phyloP scores from a whole-genome alignment of 345 rosid species.

The Camelina hispida region DNA sequence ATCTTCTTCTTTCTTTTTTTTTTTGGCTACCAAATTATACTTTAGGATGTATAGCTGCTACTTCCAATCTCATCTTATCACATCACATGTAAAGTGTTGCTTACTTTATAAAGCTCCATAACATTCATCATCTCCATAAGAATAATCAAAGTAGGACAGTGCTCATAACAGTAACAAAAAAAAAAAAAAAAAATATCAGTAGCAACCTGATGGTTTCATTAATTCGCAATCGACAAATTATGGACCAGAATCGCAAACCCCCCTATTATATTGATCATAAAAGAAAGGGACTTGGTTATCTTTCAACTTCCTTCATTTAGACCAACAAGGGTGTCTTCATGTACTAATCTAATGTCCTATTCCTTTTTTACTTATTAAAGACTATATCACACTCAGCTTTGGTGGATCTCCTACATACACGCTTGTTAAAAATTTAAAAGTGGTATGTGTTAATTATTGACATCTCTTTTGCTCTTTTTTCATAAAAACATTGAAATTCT shows the following conservation, averaged over 20 bases:
- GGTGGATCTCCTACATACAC: conserved; percentile 30
- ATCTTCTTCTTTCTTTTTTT: not conserved
- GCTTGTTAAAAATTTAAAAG: conserved; percentile 13
- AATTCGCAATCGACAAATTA: too few species aligned
- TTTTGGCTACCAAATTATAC: not conserved
- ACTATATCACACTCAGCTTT: conserved; percentile 31
- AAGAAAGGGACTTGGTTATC: not conserved
- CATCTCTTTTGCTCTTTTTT: conserved; percentile 31
- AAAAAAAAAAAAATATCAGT: not conserved
- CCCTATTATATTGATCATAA: not conserved
- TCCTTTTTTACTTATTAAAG: conserved; percentile 13
- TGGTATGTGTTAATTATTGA: conserved; percentile 11
- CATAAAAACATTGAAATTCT: not conserved
- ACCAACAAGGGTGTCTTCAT: conserved; percentile 39
- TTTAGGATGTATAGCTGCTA: conserved; percentile 17
- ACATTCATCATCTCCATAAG: not conserved
- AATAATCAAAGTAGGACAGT: not conserved
- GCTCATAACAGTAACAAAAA: not conserved
- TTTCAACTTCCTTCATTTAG: conserved; percentile 32
- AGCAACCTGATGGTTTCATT: not conserved
- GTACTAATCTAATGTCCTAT: conserved; percentile 31
- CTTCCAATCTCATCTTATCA: conserved; percentile 24
- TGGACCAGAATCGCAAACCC: too few species aligned
- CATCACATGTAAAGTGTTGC: conserved; percentile 21
- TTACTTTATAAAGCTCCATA: conserved; percentile 6